These are phyloP conservation scores for Chrysoporthe puriensis DNA, from an alignment of 2,329 filamentous ascomycete species.

Conservation along the genomic window DNA sequence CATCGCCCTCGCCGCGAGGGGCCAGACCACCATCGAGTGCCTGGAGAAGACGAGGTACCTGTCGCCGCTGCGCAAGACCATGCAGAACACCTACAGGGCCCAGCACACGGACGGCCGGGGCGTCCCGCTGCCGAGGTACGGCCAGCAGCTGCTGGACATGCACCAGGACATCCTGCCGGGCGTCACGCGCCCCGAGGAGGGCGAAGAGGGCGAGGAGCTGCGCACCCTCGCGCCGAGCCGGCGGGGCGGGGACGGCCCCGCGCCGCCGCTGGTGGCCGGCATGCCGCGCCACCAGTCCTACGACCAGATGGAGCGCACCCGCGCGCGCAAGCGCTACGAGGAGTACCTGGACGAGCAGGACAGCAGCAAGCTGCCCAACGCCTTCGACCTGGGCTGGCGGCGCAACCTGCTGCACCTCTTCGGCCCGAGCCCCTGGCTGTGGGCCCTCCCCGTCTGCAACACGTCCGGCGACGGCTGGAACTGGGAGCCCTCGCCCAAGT, in stretches of 20 bases:
- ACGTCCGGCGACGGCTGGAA: slow-evolving; percentile 91
- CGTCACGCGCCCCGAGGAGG: slow-evolving; percentile 80
- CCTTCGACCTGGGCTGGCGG: slow-evolving; percentile 86
- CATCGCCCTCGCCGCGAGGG: slow-evolving; percentile 75
- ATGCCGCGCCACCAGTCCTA: slow-evolving; percentile 54
- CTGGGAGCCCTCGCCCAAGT: slow-evolving; percentile 85
- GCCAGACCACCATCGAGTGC: slow-evolving; percentile 94
- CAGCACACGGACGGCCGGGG: slow-evolving; percentile 55
- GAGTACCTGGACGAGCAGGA: slow-evolving; percentile 90
- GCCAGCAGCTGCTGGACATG: slow-evolving; percentile 78
- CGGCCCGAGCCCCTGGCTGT: slow-evolving; percentile 71
- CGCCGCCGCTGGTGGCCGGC: slow-evolving; percentile 29
- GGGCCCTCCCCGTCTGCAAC: slow-evolving; percentile 80
- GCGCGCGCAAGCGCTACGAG: slow-evolving; percentile 59
- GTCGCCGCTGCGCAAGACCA: slow-evolving; percentile 72
- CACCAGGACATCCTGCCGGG: slow-evolving; percentile 82
- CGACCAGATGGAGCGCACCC: slow-evolving; percentile 58
- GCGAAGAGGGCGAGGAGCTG: slow-evolving; percentile 77
- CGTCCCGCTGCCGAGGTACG: slow-evolving; percentile 59
- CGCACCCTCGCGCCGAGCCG: slow-evolving; percentile 33
- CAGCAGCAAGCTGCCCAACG: slow-evolving; percentile 84
- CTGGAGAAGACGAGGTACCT: slow-evolving; percentile 95
- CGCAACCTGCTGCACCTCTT: slow-evolving; percentile 83
- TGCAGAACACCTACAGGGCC: slow-evolving; percentile 66
- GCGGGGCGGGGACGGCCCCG: slow-evolving; percentile 21